Conservation (phyloP, 306 rosid genomes). For the Lagenaria siceraria region DNA sequence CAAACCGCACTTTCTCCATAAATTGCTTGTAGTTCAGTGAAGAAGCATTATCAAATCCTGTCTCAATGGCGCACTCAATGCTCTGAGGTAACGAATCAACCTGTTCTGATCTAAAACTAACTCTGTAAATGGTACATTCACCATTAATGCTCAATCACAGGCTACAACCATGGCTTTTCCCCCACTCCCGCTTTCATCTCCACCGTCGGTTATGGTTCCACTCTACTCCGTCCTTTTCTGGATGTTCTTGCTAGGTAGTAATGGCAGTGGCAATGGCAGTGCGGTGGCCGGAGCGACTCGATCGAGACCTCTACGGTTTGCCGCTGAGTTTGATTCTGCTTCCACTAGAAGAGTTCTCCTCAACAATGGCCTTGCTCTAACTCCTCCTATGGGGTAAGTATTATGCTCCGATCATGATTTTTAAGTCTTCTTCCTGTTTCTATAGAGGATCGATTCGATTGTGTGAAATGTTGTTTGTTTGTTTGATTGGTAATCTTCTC, state of each 20-base stretch:
- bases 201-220: not conserved
- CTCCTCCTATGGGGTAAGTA: slow-evolving; percentile 62
- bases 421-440: not conserved
- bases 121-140: not conserved
- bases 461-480: not conserved
- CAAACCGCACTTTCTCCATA: slow-evolving; percentile 1
- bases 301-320: not conserved
- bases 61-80: not conserved
- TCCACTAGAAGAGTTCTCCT: slow-evolving; percentile 17
- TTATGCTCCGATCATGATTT: not conserved
- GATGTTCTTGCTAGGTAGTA: not conserved
- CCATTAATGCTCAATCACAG: not conserved
- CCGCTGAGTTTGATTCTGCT: not conserved
- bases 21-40: not conserved
- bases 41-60: not conserved
- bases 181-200: not conserved
- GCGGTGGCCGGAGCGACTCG: slow-evolving; percentile 2
- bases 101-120: not conserved
- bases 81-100: not conserved
- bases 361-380: slow-evolving; percentile 35
- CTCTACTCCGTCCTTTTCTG: not conserved
- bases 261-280: not conserved
- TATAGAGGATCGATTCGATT: not conserved
- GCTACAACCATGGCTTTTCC: not conserved
- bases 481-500: not conserved